Evolutionary conservation across 495 filamentous ascomycete genomes (phyloP).

Genomic region (Annulohypoxylon maeteangense): DNA sequence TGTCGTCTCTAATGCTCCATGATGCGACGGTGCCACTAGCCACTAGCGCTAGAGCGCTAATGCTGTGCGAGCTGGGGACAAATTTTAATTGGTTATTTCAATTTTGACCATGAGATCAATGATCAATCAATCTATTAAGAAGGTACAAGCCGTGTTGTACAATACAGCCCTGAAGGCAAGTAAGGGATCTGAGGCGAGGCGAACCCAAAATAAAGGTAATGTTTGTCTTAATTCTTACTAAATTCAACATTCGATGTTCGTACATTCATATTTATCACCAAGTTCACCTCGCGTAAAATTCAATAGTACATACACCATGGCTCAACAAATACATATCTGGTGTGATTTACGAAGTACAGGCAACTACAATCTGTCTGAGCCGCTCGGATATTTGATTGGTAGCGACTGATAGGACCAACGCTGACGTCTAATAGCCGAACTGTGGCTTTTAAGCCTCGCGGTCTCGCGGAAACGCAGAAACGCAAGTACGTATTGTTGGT

Average conservation of each 20-base stretch:
- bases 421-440: not conserved
- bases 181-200: not conserved
- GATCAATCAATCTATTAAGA: not conserved
- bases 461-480: too few relatives aligned
- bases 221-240: not conserved
- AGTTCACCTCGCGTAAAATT: not conserved
- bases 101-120: not conserved
- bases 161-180: not conserved
- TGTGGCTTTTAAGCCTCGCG: constrained; percentile 2
- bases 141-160: not conserved
- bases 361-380: not conserved
- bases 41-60: constrained; percentile 6
- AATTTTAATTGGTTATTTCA: not conserved
- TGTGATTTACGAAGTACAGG: not conserved
- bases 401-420: not conserved
- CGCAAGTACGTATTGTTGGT: not conserved
- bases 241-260: not conserved
- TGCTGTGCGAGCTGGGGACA: not conserved
- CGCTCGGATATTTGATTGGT: not conserved
- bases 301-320: not conserved
- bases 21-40: not conserved
- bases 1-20: not conserved
- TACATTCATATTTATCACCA: not conserved
- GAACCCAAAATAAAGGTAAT: not conserved
- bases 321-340: not conserved